phyloP scores from a whole-genome alignment of 371 early-diverging fungal species.

The Actinomortierella wolfii region DNA sequence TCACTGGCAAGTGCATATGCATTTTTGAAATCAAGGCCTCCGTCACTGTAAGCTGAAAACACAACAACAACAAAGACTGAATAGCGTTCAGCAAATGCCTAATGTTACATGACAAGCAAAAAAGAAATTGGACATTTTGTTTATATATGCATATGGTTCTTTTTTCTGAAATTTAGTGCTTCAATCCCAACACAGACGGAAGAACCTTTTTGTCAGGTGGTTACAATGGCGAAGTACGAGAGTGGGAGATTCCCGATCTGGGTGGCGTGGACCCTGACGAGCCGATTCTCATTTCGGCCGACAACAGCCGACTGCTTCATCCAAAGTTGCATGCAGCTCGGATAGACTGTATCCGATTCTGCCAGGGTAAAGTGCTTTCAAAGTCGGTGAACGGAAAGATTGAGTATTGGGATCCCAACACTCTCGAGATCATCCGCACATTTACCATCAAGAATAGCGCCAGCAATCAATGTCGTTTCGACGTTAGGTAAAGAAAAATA shows the following conservation, averaged over 20 bases:
- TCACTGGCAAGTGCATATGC: constrained; percentile 65
- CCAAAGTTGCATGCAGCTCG: constrained; percentile 32
- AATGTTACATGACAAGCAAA: too few relatives aligned
- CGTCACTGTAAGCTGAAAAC: constrained; percentile 54
- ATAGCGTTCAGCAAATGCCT: too few relatives aligned
- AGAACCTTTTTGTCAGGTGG: constrained; percentile 59
- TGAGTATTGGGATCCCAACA: constrained; percentile 71
- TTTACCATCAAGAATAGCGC: constrained; percentile 56
- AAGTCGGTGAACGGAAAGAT: constrained; percentile 79
- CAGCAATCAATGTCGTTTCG: constrained; percentile 59
- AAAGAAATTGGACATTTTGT: too few relatives aligned
- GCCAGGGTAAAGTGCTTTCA: constrained; percentile 64
- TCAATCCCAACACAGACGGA: constrained; percentile 57
- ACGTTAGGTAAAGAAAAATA: constrained; percentile 51
- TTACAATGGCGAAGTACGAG: constrained; percentile 58
- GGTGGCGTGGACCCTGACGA: constrained; percentile 42
- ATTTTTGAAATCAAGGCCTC: constrained; percentile 67
- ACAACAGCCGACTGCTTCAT: constrained; percentile 27
- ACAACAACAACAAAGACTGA: too few relatives aligned
- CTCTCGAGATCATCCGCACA: constrained; percentile 51
- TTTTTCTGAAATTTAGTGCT: constrained; percentile 56
- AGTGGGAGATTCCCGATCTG: constrained; percentile 60
- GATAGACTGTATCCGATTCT: constrained; percentile 56
- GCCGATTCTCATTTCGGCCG: constrained; percentile 20
- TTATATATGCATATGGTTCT: not conserved